Evolutionary conservation across 257 asterid genomes (phyloP).

Genomic region (Solanum etuberosum): DNA sequence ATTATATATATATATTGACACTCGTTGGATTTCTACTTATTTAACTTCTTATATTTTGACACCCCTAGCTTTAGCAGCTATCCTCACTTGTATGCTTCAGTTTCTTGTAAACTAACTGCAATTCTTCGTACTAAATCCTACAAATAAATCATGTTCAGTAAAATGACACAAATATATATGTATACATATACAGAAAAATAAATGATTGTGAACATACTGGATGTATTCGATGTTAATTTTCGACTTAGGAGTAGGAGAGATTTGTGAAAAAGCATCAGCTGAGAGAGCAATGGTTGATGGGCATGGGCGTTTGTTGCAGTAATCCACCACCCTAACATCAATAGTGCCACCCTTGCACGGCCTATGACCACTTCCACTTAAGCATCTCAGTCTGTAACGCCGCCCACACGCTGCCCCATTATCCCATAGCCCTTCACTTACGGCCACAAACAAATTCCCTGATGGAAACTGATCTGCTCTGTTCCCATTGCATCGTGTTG

Average conservation of each 20-base stretch:
- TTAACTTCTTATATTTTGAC: no score
- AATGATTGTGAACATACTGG: not conserved
- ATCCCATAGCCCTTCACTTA: slow-evolving; percentile 67
- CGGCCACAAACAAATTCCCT: slow-evolving; percentile 58
- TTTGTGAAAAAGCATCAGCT: slow-evolving; percentile 24
- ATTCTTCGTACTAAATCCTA: no score
- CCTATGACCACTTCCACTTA: slow-evolving; percentile 28
- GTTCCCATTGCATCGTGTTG: slow-evolving; percentile 58
- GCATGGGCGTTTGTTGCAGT: slow-evolving; percentile 44
- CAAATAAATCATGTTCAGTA: no score
- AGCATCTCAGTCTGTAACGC: slow-evolving; percentile 43
- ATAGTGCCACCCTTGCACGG: slow-evolving; percentile 44
- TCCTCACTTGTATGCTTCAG: not conserved
- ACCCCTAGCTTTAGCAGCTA: not conserved
- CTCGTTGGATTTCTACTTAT: no score
- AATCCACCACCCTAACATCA: slow-evolving; percentile 61
- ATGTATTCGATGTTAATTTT: slow-evolving; percentile 27
- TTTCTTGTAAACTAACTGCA: no score
- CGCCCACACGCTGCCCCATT: slow-evolving; percentile 78
- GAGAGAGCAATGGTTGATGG: slow-evolving; percentile 42
- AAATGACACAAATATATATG: no score
- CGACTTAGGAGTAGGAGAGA: slow-evolving; percentile 13
- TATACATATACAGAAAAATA: no score
- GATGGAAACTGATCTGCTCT: slow-evolving; percentile 61
- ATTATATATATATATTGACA: no score